Percentiles rank a stretch among this genome's conserved stretches.
These are phyloP conservation scores for Podila verticillata DNA, from an alignment of 192 early-diverging fungal species.

Conservation along the genomic window DNA sequence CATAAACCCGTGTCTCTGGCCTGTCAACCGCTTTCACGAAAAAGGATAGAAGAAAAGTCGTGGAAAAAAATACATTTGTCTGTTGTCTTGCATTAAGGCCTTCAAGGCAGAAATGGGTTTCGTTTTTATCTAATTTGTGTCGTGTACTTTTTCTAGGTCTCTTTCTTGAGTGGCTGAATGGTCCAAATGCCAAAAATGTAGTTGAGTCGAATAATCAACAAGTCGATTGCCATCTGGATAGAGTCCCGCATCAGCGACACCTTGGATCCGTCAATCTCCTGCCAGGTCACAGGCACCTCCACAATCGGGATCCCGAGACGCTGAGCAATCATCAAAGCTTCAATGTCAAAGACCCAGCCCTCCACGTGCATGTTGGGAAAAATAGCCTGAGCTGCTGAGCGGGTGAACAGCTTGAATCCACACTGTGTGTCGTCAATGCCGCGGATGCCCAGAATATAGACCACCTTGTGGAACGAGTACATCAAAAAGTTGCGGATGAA, in stretches of 20 bases:
- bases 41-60: no score
- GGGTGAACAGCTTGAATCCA: slow-evolving; percentile 95
- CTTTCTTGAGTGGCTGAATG: slow-evolving; percentile 16
- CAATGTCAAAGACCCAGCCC: slow-evolving; percentile 98
- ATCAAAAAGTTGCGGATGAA: slow-evolving; percentile 94
- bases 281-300: slow-evolving; percentile 95
- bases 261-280: slow-evolving; percentile 96
- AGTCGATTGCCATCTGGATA: slow-evolving; percentile 88
- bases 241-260: slow-evolving; percentile 89
- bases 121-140: neutral
- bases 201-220: slow-evolving; percentile 88
- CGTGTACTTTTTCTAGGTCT: neutral
- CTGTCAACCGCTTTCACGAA: no score
- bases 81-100: no score
- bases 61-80: no score
- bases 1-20: no score
- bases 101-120: no score
- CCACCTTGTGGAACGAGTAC: slow-evolving; percentile 92
- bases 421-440: slow-evolving; percentile 96
- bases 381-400: slow-evolving; percentile 76
- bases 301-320: slow-evolving; percentile 76
- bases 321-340: slow-evolving; percentile 87
- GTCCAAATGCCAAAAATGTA: slow-evolving; percentile 87
- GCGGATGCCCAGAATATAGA: slow-evolving; percentile 87
- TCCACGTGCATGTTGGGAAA: slow-evolving; percentile 95